A percentile compares a stretch with the other conserved stretches of the same genome.
These are phyloP conservation scores for Fusarium sp. DNA, from an alignment of 2,329 filamentous ascomycete species.

Conservation along the genomic window DNA sequence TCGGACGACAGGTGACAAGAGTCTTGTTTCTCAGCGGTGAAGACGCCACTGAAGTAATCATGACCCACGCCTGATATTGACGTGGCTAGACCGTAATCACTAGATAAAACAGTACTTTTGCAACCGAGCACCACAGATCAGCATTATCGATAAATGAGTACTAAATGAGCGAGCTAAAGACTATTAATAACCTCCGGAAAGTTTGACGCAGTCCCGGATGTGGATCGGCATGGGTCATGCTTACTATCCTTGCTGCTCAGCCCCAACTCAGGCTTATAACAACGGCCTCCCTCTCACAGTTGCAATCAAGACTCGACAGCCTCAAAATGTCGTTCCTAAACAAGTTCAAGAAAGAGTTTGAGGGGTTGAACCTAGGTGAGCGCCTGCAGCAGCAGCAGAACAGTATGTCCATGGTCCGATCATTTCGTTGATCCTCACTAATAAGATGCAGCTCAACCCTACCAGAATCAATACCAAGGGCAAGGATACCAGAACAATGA, in stretches of 20 bases:
- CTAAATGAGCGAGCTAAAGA: background rate
- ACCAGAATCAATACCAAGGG: background rate
- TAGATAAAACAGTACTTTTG: background rate
- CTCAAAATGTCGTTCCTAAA: slow-evolving; percentile 24
- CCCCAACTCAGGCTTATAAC: background rate
- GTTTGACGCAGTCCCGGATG: background rate
- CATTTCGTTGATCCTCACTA: background rate
- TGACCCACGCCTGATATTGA: background rate
- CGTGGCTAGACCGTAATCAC: background rate
- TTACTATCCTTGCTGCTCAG: background rate
- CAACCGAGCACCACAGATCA: background rate
- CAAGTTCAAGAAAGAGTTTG: slow-evolving; percentile 32
- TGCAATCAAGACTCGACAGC: background rate
- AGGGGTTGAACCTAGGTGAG: slow-evolving; percentile 15
- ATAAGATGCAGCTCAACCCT: background rate
- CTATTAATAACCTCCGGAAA: background rate
- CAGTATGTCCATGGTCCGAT: background rate
- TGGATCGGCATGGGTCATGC: background rate
- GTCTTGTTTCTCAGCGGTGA: background rate
- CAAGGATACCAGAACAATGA: background rate
- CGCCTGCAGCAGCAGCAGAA: slow-evolving; percentile 3
- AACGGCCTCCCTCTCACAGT: background rate
- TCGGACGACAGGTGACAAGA: background rate
- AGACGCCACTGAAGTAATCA: background rate
- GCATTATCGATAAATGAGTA: background rate